Evolutionary conservation across 2,329 filamentous ascomycete species (phyloP), one percentile per base, ranked within the genome.

Genomic region (Trichophaea hybrida): DNA sequence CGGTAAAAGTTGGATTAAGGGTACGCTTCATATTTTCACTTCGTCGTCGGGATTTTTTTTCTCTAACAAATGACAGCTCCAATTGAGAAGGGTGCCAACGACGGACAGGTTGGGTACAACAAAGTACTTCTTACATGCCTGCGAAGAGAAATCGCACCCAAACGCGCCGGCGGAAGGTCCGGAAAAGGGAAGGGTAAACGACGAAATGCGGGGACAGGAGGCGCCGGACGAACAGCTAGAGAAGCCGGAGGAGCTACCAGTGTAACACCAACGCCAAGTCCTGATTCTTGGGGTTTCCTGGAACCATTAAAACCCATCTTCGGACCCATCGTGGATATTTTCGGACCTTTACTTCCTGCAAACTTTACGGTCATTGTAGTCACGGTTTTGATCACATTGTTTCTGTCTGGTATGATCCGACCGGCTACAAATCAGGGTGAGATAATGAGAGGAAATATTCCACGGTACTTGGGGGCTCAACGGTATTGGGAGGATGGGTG

Each of bases 1-100:
- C 2, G 90, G 90, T 68, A 98, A 97, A 77, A 96, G 90, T 75
- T 98, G 93, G 93, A 75, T 98, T 50, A 96, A 93, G 75, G 88
- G 90, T 94, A 76, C 70, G 76, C 13, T 15, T 49, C 32, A 52
- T 33, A 52, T 58, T 24, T 5, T 5, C 52, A 32, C 34, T 24
- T 56, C 43, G 59, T 13, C 24, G 1, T 12, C 38, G 13, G 37
- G 38, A 24, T 24, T 24, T 24, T 2, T 55, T 31, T 34, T 50
- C 52, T 40, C 55, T 64, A 35, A 64, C 58, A 12, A n/a, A 13
- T 5, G 13, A 51, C 65, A 95, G 89, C 86, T 64, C 87, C 93
- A 1, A 98, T 98, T 67, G 93, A 98, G 71, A 96, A 95, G 72
- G 91, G 88, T 61, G 88, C 90, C 48, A 90, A 86, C 64, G 90